A percentile compares a stretch with the other conserved stretches of the same genome.
phyloP scores from a whole-genome alignment of 306 rosid genomes.

The Fragaria vesca region DNA sequence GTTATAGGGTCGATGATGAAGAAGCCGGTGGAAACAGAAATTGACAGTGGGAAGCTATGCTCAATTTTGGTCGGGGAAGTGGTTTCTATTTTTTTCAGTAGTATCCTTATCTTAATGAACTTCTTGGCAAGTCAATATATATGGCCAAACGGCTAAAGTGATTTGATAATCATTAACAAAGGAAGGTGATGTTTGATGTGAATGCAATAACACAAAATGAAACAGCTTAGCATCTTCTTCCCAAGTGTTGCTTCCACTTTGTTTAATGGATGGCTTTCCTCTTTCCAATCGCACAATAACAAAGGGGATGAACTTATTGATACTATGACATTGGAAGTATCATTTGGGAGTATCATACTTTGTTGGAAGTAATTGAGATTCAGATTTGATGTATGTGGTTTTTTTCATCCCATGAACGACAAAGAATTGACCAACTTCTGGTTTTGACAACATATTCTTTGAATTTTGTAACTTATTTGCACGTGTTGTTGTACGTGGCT shows the following conservation, averaged over 20 bases:
- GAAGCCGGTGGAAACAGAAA: not conserved
- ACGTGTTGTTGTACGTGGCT: too few relatives aligned
- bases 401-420: not conserved
- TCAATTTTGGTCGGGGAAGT: not conserved
- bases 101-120: not conserved
- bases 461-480: not conserved
- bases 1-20: not conserved
- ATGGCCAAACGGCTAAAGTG: not conserved
- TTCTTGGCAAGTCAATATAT: not conserved
- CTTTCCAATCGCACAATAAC: not conserved
- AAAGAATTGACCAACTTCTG: too few relatives aligned
- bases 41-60: not conserved
- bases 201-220: not conserved
- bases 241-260: not conserved
- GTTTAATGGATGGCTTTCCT: not conserved
- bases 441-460: not conserved
- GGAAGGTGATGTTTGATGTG: not conserved
- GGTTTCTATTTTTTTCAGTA: not conserved
- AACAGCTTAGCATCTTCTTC: not conserved
- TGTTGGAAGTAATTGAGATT: not conserved
- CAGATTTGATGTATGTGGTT: not conserved
- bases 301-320: constrained; percentile 1
- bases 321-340: not conserved
- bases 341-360: not conserved
- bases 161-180: not conserved